phyloP scores from a whole-genome alignment of 805 yeast genomes.

The Maudiozyma barnettii region DNA sequence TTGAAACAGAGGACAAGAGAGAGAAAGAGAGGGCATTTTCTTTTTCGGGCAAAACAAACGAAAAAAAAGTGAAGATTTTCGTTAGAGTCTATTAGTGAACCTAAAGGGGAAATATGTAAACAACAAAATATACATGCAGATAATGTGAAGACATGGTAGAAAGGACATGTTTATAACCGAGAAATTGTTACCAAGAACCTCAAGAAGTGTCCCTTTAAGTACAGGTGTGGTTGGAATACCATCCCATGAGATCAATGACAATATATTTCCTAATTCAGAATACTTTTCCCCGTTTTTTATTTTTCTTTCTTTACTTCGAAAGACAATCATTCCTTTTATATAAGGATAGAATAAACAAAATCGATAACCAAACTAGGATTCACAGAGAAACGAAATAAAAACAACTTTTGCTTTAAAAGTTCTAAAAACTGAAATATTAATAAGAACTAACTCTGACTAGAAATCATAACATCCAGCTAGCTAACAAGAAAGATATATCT shows the following conservation, averaged over 20 bases:
- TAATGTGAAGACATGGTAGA: background rate
- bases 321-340: background rate
- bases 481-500: too few relatives aligned
- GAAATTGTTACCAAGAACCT: background rate
- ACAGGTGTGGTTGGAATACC: background rate
- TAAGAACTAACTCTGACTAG: too few relatives aligned
- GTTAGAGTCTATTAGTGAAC: background rate
- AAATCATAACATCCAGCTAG: too few relatives aligned
- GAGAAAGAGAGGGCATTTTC: background rate
- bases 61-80: background rate
- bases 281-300: background rate
- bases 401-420: too few relatives aligned
- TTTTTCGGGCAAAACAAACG: background rate
- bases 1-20: too few relatives aligned
- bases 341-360: background rate
- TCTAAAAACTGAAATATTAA: too few relatives aligned
- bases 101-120: constrained; percentile 4
- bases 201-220: too few relatives aligned
- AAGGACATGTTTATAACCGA: background rate
- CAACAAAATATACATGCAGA: background rate
- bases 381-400: too few relatives aligned
- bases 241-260: background rate
- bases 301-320: background rate
- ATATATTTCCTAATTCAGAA: background rate
- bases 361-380: background rate